phyloP scores from a whole-genome alignment of 208 protist species.

The Leishmania aethiopica region DNA sequence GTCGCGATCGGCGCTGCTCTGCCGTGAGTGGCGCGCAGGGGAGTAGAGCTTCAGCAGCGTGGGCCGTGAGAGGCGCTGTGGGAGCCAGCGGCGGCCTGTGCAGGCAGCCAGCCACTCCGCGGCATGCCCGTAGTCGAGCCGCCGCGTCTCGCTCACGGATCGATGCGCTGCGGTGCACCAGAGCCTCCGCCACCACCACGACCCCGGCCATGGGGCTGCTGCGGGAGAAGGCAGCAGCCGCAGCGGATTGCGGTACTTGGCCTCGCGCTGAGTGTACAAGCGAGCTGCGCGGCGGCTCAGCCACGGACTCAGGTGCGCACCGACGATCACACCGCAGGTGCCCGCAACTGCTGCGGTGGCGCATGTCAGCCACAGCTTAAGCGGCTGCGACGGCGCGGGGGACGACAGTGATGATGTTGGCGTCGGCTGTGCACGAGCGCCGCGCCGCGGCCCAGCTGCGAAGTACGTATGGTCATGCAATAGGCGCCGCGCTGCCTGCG shows the following conservation, averaged over 20 bases:
- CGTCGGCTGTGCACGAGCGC: neutral
- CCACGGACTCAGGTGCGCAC: neutral
- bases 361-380: neutral
- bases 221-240: conserved; percentile 34
- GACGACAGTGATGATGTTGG: neutral
- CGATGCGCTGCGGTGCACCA: neutral
- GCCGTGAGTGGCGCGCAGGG: neutral
- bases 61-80: conserved; percentile 3
- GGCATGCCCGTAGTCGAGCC: neutral
- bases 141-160: neutral
- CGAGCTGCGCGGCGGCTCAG: neutral
- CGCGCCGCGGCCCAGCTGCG: neutral
- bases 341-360: neutral
- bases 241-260: conserved; percentile 25
- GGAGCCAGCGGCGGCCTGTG: conserved; percentile 11
- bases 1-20: too few relatives aligned
- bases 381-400: neutral
- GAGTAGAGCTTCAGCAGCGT: conserved; percentile 21
- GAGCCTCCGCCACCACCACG: conserved; percentile 2
- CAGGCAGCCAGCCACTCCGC: conserved; percentile 16
- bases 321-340: neutral
- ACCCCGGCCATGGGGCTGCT: neutral
- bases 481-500: neutral
- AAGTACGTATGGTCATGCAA: neutral
- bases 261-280: conserved; percentile 13